Percentiles rank a stretch among this genome's conserved stretches.
These are phyloP conservation scores for Termitomyces sp. DNA, from an alignment of 768 basidiomycete genomes.

Conservation along the genomic window DNA sequence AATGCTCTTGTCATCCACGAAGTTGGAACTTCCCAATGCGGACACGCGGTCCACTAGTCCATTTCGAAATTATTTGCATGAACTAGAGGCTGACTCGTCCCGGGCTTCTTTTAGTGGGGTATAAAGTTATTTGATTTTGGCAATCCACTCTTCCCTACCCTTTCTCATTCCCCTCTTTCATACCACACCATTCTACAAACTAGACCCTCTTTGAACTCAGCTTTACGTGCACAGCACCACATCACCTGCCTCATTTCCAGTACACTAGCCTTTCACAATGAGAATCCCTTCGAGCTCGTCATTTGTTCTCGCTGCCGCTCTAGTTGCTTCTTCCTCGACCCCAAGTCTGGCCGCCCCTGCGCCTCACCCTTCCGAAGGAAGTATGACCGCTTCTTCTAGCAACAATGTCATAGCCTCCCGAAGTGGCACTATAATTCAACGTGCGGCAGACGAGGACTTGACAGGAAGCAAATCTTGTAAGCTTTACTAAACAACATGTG, in stretches of 20 bases:
- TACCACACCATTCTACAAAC: constrained; percentile 11
- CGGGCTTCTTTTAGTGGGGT: background rate
- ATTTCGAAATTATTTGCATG: background rate
- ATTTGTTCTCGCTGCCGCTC: constrained; percentile 38
- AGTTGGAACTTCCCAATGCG: constrained; percentile 3
- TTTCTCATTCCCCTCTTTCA: constrained; percentile 10
- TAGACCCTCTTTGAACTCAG: constrained; percentile 3
- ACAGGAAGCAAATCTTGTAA: background rate
- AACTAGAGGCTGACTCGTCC: background rate
- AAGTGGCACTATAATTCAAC: constrained; percentile 9
- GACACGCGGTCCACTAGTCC: constrained; percentile 1
- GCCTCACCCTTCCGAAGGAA: constrained; percentile 22
- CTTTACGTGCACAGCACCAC: constrained; percentile 2
- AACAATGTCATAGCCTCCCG: constrained; percentile 14
- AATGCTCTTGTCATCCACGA: background rate
- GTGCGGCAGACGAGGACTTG: constrained; percentile 4
- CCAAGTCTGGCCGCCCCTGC: constrained; percentile 40
- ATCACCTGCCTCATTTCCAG: background rate
- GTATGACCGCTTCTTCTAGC: constrained; percentile 20
- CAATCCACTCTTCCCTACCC: no score
- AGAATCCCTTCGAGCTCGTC: constrained; percentile 44
- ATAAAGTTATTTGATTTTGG: constrained; percentile 5
- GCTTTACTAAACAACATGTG: background rate
- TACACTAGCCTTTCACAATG: constrained; percentile 23
- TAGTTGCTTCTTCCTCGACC: constrained; percentile 46